Percentiles rank a stretch among this genome's conserved stretches.
These are phyloP conservation scores for Saccharomycopsis hybrid DNA, from an alignment of 1,139 yeast genomes.

Conservation along the genomic window DNA sequence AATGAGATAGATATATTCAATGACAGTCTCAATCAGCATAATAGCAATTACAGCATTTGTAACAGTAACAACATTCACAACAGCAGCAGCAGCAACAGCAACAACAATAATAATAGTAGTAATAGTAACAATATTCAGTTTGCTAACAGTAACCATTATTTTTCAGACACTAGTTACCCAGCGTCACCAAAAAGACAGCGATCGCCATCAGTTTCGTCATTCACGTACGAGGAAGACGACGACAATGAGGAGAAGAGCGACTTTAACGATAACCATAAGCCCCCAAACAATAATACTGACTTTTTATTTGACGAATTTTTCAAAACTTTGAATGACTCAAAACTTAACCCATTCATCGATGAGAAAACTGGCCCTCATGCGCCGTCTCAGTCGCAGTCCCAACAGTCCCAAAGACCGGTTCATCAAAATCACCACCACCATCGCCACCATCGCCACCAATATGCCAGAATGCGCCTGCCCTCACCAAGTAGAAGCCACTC, in stretches of 20 bases:
- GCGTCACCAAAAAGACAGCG: slow-evolving; percentile 13
- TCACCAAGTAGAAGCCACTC: too few relatives aligned
- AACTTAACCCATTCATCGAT: not conserved
- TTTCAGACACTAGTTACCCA: slow-evolving; percentile 7
- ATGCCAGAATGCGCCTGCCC: not conserved
- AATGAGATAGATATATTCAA: not conserved
- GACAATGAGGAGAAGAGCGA: not conserved
- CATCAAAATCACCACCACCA: not conserved
- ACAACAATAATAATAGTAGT: too few relatives aligned
- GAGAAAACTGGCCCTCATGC: not conserved
- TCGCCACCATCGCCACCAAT: not conserved
- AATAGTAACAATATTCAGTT: too few relatives aligned
- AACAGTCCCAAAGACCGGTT: not conserved
- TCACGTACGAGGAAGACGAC: not conserved
- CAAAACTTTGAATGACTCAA: not conserved
- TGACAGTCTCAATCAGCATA: too few relatives aligned
- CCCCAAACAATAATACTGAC: too few relatives aligned
- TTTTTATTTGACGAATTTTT: not conserved
- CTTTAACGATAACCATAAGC: not conserved
- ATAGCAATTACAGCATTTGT: too few relatives aligned
- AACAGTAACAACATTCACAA: too few relatives aligned
- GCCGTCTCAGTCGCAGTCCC: not conserved
- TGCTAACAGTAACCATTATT: not conserved
- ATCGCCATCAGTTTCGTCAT: slow-evolving; percentile 7
- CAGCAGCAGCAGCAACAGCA: too few relatives aligned